Conservation (phyloP, 148 eudicot species). For the Chenopodium suecicum region DNA sequence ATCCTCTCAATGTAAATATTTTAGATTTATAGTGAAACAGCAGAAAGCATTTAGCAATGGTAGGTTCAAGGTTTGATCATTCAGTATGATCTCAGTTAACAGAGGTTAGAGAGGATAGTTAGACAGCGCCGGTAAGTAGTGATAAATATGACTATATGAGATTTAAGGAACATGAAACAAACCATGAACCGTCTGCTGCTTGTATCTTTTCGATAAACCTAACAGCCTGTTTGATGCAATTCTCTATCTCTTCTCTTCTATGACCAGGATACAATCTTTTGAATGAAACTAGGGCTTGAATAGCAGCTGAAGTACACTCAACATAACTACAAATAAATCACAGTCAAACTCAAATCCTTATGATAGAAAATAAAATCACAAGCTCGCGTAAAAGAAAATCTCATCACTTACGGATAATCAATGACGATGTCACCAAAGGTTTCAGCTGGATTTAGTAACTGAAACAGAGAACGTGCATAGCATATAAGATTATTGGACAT, state of each 20-base stretch:
- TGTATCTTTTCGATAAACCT: slow-evolving; percentile 74
- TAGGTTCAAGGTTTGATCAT: slow-evolving; percentile 5
- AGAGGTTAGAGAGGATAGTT: not conserved
- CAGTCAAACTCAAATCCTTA: not conserved
- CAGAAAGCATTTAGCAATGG: not conserved
- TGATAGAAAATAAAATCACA: not conserved
- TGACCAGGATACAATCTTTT: slow-evolving; percentile 79
- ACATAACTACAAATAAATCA: slow-evolving; percentile 59
- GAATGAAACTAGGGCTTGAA: slow-evolving; percentile 80
- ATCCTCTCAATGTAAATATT: slow-evolving; percentile 3
- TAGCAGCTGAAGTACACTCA: slow-evolving; percentile 94
- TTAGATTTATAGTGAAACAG: slow-evolving; percentile 1
- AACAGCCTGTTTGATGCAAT: slow-evolving; percentile 61
- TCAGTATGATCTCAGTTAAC: not conserved
- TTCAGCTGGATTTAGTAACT: slow-evolving; percentile 96
- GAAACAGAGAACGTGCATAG: slow-evolving; percentile 21
- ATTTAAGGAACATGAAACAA: slow-evolving; percentile 28
- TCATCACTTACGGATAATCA: slow-evolving; percentile 89
- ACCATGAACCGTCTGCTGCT: slow-evolving; percentile 94
- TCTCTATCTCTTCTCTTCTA: slow-evolving; percentile 68
- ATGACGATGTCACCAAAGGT: slow-evolving; percentile 98
- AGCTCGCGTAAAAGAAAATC: slow-evolving; percentile 1
- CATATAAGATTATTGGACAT: slow-evolving; percentile 2
- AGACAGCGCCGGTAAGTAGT: not conserved
- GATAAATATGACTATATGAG: not conserved